Evolutionary conservation across 2,329 filamentous ascomycete genomes (phyloP).

Genomic region (Beauveria sp.): DNA sequence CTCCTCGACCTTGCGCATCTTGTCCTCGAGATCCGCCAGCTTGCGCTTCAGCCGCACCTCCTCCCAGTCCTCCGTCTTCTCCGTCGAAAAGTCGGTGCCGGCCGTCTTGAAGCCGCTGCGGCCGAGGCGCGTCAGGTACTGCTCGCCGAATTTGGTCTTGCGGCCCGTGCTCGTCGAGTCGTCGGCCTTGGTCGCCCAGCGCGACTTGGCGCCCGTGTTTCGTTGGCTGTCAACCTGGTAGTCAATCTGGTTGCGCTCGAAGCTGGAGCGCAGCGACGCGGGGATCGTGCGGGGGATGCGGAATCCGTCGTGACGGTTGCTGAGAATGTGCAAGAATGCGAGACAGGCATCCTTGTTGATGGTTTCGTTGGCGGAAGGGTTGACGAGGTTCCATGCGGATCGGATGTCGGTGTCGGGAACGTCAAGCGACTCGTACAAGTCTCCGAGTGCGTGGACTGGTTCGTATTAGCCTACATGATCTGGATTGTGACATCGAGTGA

Average conservation of each 20-base stretch:
- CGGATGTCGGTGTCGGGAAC: slow-evolving; percentile 72
- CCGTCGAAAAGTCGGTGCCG: slow-evolving; percentile 83
- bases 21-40: slow-evolving; percentile 78
- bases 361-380: slow-evolving; percentile 71
- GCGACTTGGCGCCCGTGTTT: slow-evolving; percentile 50
- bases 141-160: slow-evolving; percentile 96
- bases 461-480: neutral
- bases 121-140: slow-evolving; percentile 86
- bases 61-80: slow-evolving; percentile 93
- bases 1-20: slow-evolving; percentile 75
- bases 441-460: slow-evolving; percentile 66
- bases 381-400: slow-evolving; percentile 95
- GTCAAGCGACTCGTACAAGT: slow-evolving; percentile 76
- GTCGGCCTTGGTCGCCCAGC: slow-evolving; percentile 73
- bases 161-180: slow-evolving; percentile 77
- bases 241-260: slow-evolving; percentile 94
- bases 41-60: slow-evolving; percentile 93
- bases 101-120: slow-evolving; percentile 71
- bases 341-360: slow-evolving; percentile 94
- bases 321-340: slow-evolving; percentile 93
- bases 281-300: slow-evolving; percentile 84
- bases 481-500: neutral
- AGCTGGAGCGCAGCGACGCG: slow-evolving; percentile 80
- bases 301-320: slow-evolving; percentile 90
- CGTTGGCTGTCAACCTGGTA: slow-evolving; percentile 80